Evolutionary conservation across 306 rosid species (phyloP).

Genomic region (Vigna reflexopilosa): DNA sequence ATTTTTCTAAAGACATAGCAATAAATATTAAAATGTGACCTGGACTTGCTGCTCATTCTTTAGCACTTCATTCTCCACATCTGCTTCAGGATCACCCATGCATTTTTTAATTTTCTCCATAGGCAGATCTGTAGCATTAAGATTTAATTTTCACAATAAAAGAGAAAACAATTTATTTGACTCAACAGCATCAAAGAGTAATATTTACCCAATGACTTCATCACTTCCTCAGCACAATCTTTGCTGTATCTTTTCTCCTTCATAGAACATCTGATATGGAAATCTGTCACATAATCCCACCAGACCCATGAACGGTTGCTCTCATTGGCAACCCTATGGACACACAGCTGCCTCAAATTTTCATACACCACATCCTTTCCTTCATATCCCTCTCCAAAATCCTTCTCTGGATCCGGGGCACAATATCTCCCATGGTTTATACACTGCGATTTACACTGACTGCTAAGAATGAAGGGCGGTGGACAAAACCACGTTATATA

Average conservation of each 20-base stretch:
- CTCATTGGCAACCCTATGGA: slow-evolving; percentile 86
- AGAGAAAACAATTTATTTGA: slow-evolving; percentile 10
- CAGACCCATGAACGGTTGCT: slow-evolving; percentile 87
- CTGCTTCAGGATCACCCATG: slow-evolving; percentile 84
- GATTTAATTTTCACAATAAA: slow-evolving; percentile 21
- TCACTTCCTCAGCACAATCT: slow-evolving; percentile 82
- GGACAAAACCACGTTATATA: slow-evolving; percentile 98
- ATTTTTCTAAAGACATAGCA: slow-evolving; percentile 7
- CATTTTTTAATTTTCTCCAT: slow-evolving; percentile 76
- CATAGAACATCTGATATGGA: slow-evolving; percentile 95
- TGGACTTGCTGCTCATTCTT: slow-evolving; percentile 79
- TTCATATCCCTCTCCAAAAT: slow-evolving; percentile 79
- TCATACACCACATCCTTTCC: slow-evolving; percentile 94
- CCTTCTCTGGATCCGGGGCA: slow-evolving; percentile 89
- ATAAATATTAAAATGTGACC: slow-evolving; percentile 53
- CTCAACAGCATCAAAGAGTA: neutral
- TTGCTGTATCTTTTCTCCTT: slow-evolving; percentile 87
- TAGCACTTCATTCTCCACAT: slow-evolving; percentile 81
- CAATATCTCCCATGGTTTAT: slow-evolving; percentile 91
- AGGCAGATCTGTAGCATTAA: slow-evolving; percentile 67
- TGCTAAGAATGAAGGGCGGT: slow-evolving; percentile 57
- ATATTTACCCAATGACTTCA: slow-evolving; percentile 74
- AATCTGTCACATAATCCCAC: slow-evolving; percentile 99
- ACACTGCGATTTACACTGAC: slow-evolving; percentile 90
- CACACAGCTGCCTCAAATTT: slow-evolving; percentile 97